Base-by-base conservation (phyloP, 1,284 basidiomycete species). In the Pisolithus thermaeus region DNA sequence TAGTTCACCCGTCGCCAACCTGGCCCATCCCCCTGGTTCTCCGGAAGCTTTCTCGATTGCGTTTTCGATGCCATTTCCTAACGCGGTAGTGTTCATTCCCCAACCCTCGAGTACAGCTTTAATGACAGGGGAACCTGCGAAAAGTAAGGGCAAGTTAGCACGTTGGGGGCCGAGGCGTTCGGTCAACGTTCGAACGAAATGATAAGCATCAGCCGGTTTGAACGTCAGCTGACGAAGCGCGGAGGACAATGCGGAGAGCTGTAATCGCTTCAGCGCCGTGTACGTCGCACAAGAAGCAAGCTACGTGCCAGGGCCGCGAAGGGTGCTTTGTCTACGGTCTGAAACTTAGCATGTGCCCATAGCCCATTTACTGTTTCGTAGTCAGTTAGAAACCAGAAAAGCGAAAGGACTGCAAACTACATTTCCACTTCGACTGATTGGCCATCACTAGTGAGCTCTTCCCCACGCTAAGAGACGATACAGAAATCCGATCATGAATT, bases 341-440 rank as follows among this genome's bases (percentile, higher is more conserved):
- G 79, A 55, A 87, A 87, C 63, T 84, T 86, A 4, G 84, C 83
- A 56, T 86, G 82, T 16, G 83, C 84, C 82, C 83, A 87, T 12
- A 86, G 72, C 3, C 84, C 84, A 56, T 85, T 82, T 16, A 80
- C 83, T 84, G 51, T 5, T 32, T 12, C 43, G 48, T 38, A 30
- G 47, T 51, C 50, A 18, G 56, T 46, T 38, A 46, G 44, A 50
- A 6, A 52, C 36, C 25, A 48, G 38, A n/a, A 27, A 23, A 25
- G 42, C 14, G 20, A 41, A 37, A 4, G 51, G 50, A 49, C 52
- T 38, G 25, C 12, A 62, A 18, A 76, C 59, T 60, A 83, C 82
- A 74, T 69, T 83, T 68, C 84, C 84, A 87, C 63, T 79, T 81
- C 5, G 83, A 81, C 61, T 87, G 84, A 56, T 85, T 78, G 6